Evolutionary conservation across 2,329 filamentous ascomycete species (phyloP), one percentile per base, ranked within the genome.

Genomic region (Incumbomyces lentus): DNA sequence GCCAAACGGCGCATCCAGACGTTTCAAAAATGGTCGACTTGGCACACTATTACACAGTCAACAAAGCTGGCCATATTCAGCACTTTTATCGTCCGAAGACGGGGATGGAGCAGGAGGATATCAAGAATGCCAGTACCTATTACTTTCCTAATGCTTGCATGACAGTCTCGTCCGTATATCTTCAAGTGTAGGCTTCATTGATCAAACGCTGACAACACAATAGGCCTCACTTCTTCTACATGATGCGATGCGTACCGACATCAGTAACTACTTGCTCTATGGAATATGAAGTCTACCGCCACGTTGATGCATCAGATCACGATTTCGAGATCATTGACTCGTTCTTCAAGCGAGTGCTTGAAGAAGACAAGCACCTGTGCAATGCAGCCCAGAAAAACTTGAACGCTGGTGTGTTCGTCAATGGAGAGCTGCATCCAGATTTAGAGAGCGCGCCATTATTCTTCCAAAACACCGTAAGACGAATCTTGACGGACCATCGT

Each of bases 331-430:
- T 67, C 44, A 76, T 81, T 60, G 72, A 69, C 59, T 62, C 73
- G 37, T 74, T 81, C 55, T 82, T 81, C 66, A 77, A 76, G 61
- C 73, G 74, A 33, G 72, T 82, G 60, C 75, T 81, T 73, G 68
- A 69, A 1, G 79, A 82, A 60, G 79, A 82, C 64, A 81, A 81
- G 57, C 67, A 72, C 6, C 72, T 82, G 17, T 82, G 78, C 64
- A 65, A 70, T 53, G 69, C 69, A 11, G 71, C 75, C 1, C 78
- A 82, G 57, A 69, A 68, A 59, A 82, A 82, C 59, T 67, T 82
- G 54, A 75, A 78, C 58, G 68, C 74, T 0, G 76, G 77, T 6
- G 69, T 81, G 42, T 82, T 80, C 49, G 64, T 78, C 58, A 81
- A 76, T 55, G 79, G 79, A 43, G 72, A 80, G 58, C 64, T 82